Conservation (phyloP, 106 monocot genomes). For the Alisma plantagoaquatica region DNA sequence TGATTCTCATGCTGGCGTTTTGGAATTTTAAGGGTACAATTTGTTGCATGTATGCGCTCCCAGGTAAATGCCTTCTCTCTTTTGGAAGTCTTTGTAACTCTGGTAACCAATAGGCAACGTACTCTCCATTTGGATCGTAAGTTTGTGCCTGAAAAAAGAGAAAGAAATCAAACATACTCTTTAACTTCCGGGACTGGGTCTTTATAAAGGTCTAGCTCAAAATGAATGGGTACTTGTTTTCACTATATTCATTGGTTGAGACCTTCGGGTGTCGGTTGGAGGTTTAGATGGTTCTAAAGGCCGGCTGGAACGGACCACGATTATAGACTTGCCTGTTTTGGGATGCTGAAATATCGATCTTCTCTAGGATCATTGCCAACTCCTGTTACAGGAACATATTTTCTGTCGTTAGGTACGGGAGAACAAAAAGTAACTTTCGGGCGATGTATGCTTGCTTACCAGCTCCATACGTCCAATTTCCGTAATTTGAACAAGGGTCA, state of each 20-base stretch:
- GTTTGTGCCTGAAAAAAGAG: constrained; percentile 45
- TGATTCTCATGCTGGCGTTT: constrained; percentile 16
- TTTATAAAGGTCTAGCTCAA: too few relatives aligned
- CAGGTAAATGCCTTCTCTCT: constrained; percentile 71
- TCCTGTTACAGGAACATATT: constrained; percentile 20
- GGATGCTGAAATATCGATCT: constrained; percentile 91
- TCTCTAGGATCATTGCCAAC: constrained; percentile 96
- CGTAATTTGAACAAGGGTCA: constrained; percentile 96
- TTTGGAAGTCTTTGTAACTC: constrained; percentile 50
- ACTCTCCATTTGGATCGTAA: constrained; percentile 87
- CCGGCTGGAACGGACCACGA: too few relatives aligned
- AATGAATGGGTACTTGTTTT: too few relatives aligned
- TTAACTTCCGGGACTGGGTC: too few relatives aligned
- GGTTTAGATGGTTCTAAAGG: too few relatives aligned
- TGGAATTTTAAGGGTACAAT: constrained; percentile 72
- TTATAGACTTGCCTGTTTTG: too few relatives aligned
- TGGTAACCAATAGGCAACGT: constrained; percentile 84
- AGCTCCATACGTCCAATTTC: constrained; percentile 98
- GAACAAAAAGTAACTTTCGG: not conserved
- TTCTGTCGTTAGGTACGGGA: not conserved
- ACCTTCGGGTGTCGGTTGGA: too few relatives aligned
- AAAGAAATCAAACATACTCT: not conserved
- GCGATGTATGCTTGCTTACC: constrained; percentile 22
- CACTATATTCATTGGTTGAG: too few relatives aligned
- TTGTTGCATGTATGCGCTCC: constrained; percentile 53